Base-by-base conservation (phyloP, 352 stramenopile genomes). In the Pythium inflatum region DNA sequence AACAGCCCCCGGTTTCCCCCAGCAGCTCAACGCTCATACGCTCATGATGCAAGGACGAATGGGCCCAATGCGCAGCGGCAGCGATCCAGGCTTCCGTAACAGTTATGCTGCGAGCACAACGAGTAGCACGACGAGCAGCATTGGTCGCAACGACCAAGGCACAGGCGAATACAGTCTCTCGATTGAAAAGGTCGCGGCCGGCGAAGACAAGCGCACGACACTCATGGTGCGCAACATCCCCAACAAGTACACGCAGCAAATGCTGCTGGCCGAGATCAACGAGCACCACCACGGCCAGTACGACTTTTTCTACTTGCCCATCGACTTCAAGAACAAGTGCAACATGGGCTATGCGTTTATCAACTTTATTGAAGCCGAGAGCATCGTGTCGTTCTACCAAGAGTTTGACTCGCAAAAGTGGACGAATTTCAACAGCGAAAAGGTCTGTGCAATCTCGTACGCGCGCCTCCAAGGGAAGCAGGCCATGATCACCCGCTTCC, bases 271-370 rank as follows among this genome's bases (percentile, higher is more conserved):
- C 2, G 97, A 99, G 89, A 98, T 99, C 74, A 97, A 98, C 61
- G 83, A 86, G 45, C 90, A 90, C 41, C 87, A 96, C 68, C 86
- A 96, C 60, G 97, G 97, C 24, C 90, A 95, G 46, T 98, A 97
- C 68, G 96, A 99, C 76, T 99, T 99, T 70, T 99, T 99, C 78
- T 99, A 99, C 81, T 82, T 99, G 50, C 98, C 98, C 24, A 99
- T 99, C 69, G 98, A 99, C 82, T 99, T 99, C 81, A 99, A 99
- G 88, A 99, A 99, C 81, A 98, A 98, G 78, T 99, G 98, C 85
- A 99, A 99, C 84, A 97, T 99, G 84, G 98, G 98, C 22, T 99
- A 99, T 79, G 98, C 97, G 22, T 99, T 99, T 82, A 98, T 99
- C 70, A 99, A 99, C 83, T 99, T 99, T 82, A 96, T 99, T 48